phyloP scores from a whole-genome alignment of 441 rosid genomes.

The Populus tomentosa region DNA sequence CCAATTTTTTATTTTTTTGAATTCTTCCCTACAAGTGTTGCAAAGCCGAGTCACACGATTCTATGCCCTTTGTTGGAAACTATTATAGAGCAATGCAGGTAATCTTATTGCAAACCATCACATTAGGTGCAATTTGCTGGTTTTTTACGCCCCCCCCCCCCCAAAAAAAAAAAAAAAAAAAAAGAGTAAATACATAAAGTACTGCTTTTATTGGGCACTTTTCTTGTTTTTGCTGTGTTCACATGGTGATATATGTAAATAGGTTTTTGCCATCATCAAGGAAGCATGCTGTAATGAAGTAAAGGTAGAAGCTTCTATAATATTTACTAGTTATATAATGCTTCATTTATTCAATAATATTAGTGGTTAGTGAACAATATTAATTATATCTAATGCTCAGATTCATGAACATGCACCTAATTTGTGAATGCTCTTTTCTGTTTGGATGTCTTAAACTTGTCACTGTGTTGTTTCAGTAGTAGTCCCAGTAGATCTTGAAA shows the following conservation, averaged over 20 bases:
- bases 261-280: conserved; percentile 81
- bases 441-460: background rate
- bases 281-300: conserved; percentile 86
- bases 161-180: too few species aligned
- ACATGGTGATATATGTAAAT: conserved; percentile 92
- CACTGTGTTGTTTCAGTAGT: background rate
- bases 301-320: conserved; percentile 72
- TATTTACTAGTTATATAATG: conserved; percentile 3
- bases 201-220: background rate
- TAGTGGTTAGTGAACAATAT: background rate
- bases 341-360: background rate
- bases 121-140: background rate
- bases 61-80: conserved; percentile 91
- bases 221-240: conserved; percentile 5
- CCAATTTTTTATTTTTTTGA: conserved; percentile 79
- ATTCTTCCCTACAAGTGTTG: conserved; percentile 51
- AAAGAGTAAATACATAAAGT: too few species aligned
- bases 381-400: background rate
- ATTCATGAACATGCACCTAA: background rate
- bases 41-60: conserved; percentile 90
- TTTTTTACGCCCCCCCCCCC: background rate
- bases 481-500: background rate
- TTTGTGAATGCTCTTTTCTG: background rate
- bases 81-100: conserved; percentile 99
- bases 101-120: background rate